Conservation (phyloP, 2,329 filamentous ascomycete genomes). For the Lachnellula hyalina region DNA sequence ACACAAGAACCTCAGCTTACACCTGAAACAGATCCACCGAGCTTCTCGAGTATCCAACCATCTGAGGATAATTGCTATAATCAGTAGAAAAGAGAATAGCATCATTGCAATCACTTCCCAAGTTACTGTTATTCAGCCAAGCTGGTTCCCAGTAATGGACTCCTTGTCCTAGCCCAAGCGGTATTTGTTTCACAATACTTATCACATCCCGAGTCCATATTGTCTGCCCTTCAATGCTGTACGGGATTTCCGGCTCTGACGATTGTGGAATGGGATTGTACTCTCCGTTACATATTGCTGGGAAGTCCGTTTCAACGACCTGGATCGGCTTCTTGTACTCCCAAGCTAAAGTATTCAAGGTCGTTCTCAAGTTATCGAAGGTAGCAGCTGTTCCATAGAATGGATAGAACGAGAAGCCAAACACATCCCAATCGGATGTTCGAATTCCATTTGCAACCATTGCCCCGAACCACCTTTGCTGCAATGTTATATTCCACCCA, state of each 20-base stretch:
- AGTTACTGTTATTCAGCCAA: conserved; percentile 58
- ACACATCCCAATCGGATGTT: conserved; percentile 60
- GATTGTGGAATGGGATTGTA: conserved; percentile 34
- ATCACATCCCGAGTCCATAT: conserved; percentile 57
- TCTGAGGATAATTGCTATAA: conserved; percentile 25
- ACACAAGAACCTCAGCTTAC: not conserved
- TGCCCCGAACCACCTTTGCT: conserved; percentile 59
- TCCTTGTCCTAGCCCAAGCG: conserved; percentile 46
- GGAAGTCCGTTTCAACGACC: conserved; percentile 68
- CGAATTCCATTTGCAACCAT: conserved; percentile 47
- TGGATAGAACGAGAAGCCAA: conserved; percentile 68
- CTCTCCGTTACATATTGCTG: conserved; percentile 54
- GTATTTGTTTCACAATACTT: conserved; percentile 46
- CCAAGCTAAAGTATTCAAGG: conserved; percentile 51
- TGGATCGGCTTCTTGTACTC: conserved; percentile 61
- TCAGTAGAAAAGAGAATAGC: conserved; percentile 53
- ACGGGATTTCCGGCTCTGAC: conserved; percentile 47
- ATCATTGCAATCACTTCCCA: conserved; percentile 60
- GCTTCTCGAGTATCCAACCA: conserved; percentile 27
- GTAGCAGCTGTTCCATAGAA: conserved; percentile 61
- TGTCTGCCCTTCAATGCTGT: conserved; percentile 56
- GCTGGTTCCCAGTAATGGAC: conserved; percentile 47
- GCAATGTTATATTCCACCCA: conserved; percentile 62
- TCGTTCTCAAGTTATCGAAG: conserved; percentile 49
- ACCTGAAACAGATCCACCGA: conserved; percentile 27